Conservation (phyloP, 768 basidiomycete genomes). For the Tylopilus subfusipes region DNA sequence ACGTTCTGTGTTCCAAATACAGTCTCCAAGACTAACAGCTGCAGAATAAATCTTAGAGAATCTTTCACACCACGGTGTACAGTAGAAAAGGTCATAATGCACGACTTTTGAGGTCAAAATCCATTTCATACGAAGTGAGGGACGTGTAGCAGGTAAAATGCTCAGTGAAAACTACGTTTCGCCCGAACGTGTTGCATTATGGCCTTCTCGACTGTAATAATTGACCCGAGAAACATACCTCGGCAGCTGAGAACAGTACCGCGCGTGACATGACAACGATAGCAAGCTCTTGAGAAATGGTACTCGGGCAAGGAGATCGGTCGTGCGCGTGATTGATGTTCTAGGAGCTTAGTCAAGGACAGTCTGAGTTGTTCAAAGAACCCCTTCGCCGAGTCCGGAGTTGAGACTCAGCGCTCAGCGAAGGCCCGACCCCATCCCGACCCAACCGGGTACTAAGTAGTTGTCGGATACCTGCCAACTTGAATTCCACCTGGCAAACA, state of each 20-base stretch:
- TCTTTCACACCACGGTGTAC: background rate
- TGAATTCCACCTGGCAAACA: too few species aligned
- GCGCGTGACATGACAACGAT: background rate
- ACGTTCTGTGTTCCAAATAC: background rate
- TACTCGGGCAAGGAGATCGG: background rate
- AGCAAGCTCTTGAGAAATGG: background rate
- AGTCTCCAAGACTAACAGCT: conserved; percentile 2
- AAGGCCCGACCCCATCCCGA: background rate
- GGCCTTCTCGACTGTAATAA: conserved; percentile 17
- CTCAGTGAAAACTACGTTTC: conserved; percentile 14
- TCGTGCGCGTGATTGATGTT: background rate
- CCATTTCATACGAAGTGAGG: conserved; percentile 6
- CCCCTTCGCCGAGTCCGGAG: background rate
- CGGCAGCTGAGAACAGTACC: background rate
- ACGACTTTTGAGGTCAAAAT: conserved; percentile 22
- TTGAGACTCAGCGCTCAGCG: conserved; percentile 1
- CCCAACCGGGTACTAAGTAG: too few species aligned
- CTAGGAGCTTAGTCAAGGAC: background rate
- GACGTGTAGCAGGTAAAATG: background rate
- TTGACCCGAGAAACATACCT: conserved; percentile 18
- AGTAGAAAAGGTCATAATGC: conserved; percentile 30
- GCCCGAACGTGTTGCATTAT: conserved; percentile 27
- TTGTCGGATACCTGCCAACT: too few species aligned
- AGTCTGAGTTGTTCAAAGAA: too few species aligned
- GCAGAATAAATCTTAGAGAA: conserved; percentile 2